phyloP scores from a whole-genome alignment of 257 asterid genomes.

The Gentiana dahurica region DNA sequence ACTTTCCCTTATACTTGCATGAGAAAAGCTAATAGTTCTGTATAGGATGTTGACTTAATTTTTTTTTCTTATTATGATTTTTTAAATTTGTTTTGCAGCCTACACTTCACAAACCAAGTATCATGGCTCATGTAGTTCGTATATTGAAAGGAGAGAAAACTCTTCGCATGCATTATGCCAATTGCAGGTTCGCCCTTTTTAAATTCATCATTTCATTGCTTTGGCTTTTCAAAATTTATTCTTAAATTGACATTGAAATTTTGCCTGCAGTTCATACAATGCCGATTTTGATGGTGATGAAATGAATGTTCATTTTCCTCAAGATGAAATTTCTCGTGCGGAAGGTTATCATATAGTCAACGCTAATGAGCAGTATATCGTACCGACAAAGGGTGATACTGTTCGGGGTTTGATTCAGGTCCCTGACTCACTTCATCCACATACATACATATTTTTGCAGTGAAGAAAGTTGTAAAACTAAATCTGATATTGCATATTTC shows the following conservation, averaged over 20 bases:
- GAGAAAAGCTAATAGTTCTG: too few species aligned
- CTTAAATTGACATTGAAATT: conserved; percentile 22
- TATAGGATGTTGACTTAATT: too few species aligned
- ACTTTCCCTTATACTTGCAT: too few species aligned
- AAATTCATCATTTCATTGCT: not conserved
- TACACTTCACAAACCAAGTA: conserved; percentile 98
- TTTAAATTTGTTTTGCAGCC: conserved; percentile 41
- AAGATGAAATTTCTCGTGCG: conserved; percentile 99
- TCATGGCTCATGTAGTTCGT: conserved; percentile 98
- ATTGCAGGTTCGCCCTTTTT: conserved; percentile 73
- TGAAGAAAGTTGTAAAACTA: not conserved
- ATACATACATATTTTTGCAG: conserved; percentile 5
- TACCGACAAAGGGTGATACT: conserved; percentile 97
- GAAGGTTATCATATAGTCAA: conserved; percentile 95
- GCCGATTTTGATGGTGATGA: conserved; percentile 99
- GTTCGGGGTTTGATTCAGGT: conserved; percentile 99
- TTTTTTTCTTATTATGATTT: too few species aligned
- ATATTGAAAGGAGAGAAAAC: conserved; percentile 95
- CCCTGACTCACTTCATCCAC: conserved; percentile 14
- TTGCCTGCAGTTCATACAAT: conserved; percentile 69
- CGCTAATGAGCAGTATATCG: conserved; percentile 95
- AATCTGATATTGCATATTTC: not conserved
- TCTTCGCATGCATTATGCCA: conserved; percentile 98
- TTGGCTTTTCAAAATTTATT: conserved; percentile 10
- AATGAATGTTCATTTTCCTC: conserved; percentile 98